Evolutionary conservation across 805 yeast species (phyloP), one percentile per base, ranked within the genome.

Genomic region (Lachancea sp.): DNA sequence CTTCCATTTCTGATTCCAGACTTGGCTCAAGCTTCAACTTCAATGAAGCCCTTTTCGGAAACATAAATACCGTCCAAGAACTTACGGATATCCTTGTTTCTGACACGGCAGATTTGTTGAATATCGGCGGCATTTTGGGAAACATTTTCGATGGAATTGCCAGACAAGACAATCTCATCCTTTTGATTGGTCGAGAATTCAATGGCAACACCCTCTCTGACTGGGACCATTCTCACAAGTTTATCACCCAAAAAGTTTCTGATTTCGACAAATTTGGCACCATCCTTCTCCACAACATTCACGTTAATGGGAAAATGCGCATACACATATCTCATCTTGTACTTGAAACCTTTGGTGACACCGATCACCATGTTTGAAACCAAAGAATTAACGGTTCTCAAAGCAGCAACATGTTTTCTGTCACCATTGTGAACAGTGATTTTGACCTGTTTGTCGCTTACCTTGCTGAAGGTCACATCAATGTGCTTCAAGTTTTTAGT

Each of bases 231-330:
- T 82, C 97, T 86, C 56, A 89, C 95, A 74, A 87, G 80, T 83
- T 88, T 92, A 80, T 92, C 97, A 77, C 98, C 98, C 75, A 92
- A 82, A 83, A 86, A 92, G 80, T 92, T 92, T 86, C 97, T 89
- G 78, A 92, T 89, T 78, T 92, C 97, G 61, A 90, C 83, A 64
- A 64, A 78, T 52, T 76, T 71, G 39, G 67, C 61, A 58, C 84
- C 86, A 45, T 90, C 90, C 63, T 77, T 74, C 56, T 84, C 86
- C 67, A 84, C 68, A 58, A 88, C 71, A 79, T 89, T 90, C 58
- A 92, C 96, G 75, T 92, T 92, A 75, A 94, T 92, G 71, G 98
- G 99, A 96, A 92, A 92, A 86, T 92, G 98, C 82, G 98, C 99
- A 70, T 90, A 94, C 55, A 92, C 98, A 72, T 87, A 89, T 80